Base-by-base conservation (phyloP, 2,329 filamentous ascomycete genomes). In the Exophiala viscosa region DNA sequence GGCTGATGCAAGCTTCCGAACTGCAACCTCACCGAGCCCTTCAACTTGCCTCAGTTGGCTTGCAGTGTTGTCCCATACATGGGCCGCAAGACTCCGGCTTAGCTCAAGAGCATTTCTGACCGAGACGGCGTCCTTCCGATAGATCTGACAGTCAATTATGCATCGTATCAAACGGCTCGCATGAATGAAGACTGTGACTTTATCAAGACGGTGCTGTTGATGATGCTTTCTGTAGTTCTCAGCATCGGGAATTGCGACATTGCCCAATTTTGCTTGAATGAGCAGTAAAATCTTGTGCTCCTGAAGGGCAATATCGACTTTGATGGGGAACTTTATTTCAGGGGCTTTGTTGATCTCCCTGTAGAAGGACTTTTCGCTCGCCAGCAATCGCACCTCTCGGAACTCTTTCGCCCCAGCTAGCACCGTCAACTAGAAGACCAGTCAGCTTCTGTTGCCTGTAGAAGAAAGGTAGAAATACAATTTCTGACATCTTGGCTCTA, bases 1-100 rank as follows among this genome's bases (percentile, higher is more conserved):
- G n/a, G 83, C 83, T 35, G 79, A 77, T 2, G 83, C 79, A 39
- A 97, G 77, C 66, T 87, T 93, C 34, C 86, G 80, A 58, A 88
- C 83, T n/a, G 82, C 80, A 1, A 85, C 88, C 3, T 83, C 75
- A 0, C 93, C 93, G 55, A 97, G 81, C 2, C 84, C 81, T 0
- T 88, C 83, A 1, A 99, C 78, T 67, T 97, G 92, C 55, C 87
- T 86, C 64, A 99, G 79, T 60, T 96, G 88, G 17, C 86, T 76
- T 0, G 88, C 82, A 2, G 84, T 87, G 32, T 87, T 84, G 64
- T 99, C 93, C 93, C 91, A 96, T 1, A 78, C 78, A 54, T 80
- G 81, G 1, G 90, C 87, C 17, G 82, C 80, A 46, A 97, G 72
- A 59, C 88, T 90, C 51, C 92, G 80, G 43, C 86, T 80, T 5